Base-by-base conservation (phyloP, 2,329 filamentous ascomycete species). In the Colletotrichum karsti region DNA sequence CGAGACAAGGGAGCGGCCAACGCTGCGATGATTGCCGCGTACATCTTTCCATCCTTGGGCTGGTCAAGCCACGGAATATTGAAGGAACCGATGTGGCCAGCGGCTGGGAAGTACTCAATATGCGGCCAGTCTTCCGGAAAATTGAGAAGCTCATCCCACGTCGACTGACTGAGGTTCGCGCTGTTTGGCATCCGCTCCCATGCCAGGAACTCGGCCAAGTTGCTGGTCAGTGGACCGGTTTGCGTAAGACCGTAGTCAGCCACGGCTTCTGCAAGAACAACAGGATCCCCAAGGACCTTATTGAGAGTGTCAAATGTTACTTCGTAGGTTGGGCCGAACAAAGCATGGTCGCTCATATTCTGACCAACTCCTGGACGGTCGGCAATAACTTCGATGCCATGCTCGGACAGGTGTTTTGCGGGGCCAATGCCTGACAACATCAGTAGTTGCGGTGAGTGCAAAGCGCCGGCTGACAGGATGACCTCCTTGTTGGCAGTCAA, bases 331-430 rank as follows among this genome's bases (percentile, higher is more conserved):
- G 59, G 59, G 12, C 64, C 64, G 7, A 67, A 67, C 13, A 67
- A 33, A 18, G 56, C 46, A 33, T 96, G 98, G 5, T 87, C 90
- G 69, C 97, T 90, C 18, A 99, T 82, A 77, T 94, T 91, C 71
- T 95, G 84, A 20, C 94, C 90, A 78, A 99, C 99, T 7, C 93
- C 93, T 5, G 89, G 87, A 0, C 87, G 79, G 70, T 90, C 82
- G 2, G 77, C 76, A 39, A 89, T 69, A 10, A 88, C 80, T 2
- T 80, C 76, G 62, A 84, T 82, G 5, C 71, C 72, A 28, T 77
- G 75, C 56, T 75, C 73, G 8, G 76, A 64, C 0, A 87, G 75
- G 35, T 84, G 78, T 1, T 60, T 70, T 1, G 74, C 73, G 0
- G 84, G 84, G 0, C 85, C 85, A 18, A 81, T 78, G 7, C 88